These are phyloP conservation scores for Lathyrus aphaca DNA, from an alignment of 306 rosid species.

Conservation along the genomic window DNA sequence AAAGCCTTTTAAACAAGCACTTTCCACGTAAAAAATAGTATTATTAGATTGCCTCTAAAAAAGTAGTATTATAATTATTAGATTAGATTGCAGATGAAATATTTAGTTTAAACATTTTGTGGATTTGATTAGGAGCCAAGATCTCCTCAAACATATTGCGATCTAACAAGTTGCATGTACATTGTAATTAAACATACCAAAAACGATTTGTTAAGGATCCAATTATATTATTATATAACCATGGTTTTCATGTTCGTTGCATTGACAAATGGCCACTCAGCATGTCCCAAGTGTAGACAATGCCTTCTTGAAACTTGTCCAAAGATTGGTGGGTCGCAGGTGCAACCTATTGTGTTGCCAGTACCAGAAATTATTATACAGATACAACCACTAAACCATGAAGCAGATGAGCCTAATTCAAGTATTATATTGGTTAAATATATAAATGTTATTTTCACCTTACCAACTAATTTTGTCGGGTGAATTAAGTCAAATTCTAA, in stretches of 20 bases:
- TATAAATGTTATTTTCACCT: no score
- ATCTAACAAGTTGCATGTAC: slow-evolving; percentile 3
- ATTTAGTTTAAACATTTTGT: slow-evolving; percentile 25
- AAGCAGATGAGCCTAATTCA: no score
- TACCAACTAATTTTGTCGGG: no score
- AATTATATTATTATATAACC: no score
- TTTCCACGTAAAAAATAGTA: background rate
- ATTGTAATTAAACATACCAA: background rate
- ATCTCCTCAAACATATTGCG: slow-evolving; percentile 12
- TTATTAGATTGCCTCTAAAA: background rate
- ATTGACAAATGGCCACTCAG: slow-evolving; percentile 89
- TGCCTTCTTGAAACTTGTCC: slow-evolving; percentile 67
- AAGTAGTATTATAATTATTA: no score
- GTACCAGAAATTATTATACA: slow-evolving; percentile 49
- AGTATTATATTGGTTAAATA: no score
- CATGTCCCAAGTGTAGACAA: slow-evolving; percentile 90
- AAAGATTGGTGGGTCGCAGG: slow-evolving; percentile 58
- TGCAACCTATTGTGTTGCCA: slow-evolving; percentile 20
- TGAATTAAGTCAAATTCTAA: no score
- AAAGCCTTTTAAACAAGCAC: slow-evolving; percentile 17
- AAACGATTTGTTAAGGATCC: no score
- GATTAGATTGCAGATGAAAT: no score
- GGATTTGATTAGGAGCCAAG: slow-evolving; percentile 25
- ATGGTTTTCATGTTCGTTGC: slow-evolving; percentile 78
- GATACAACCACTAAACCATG: slow-evolving; percentile 63